Conservation (phyloP, 2,329 filamentous ascomycete species). For the Xylariaceae sp. region DNA sequence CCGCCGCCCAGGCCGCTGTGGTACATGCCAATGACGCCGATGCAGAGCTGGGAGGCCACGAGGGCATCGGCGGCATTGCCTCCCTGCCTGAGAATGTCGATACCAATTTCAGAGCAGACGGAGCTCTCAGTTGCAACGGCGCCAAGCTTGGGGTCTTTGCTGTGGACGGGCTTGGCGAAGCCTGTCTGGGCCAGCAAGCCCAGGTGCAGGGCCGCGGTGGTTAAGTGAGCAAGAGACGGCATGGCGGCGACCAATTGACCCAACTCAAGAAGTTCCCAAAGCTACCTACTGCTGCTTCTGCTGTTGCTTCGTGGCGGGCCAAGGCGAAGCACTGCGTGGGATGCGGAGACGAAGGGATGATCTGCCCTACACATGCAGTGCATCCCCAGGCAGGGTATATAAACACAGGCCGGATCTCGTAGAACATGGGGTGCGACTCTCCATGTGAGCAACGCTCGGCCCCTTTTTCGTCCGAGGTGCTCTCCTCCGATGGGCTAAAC, state of each 20-base stretch:
- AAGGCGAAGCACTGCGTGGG: neutral
- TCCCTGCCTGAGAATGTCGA: slow-evolving; percentile 53
- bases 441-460: too few species aligned
- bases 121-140: slow-evolving; percentile 67
- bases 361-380: too few species aligned
- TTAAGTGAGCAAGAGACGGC: slow-evolving; percentile 24
- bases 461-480: too few species aligned
- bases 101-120: slow-evolving; percentile 66
- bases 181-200: slow-evolving; percentile 19
- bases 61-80: slow-evolving; percentile 74
- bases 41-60: slow-evolving; percentile 69
- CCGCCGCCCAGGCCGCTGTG: slow-evolving; percentile 84
- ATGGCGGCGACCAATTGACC: slow-evolving; percentile 16
- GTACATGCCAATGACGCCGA: slow-evolving; percentile 72
- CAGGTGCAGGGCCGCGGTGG: slow-evolving; percentile 24
- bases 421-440: too few species aligned
- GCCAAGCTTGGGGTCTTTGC: slow-evolving; percentile 39
- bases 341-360: neutral
- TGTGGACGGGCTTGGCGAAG: slow-evolving; percentile 17
- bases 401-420: too few species aligned
- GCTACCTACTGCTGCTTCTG: neutral
- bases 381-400: too few species aligned
- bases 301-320: neutral
- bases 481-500: too few species aligned
- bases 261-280: neutral